Percentiles rank a stretch among this genome's conserved stretches.
Conservation (phyloP, 306 rosid genomes). For the Begonia peltatifolia region DNA sequence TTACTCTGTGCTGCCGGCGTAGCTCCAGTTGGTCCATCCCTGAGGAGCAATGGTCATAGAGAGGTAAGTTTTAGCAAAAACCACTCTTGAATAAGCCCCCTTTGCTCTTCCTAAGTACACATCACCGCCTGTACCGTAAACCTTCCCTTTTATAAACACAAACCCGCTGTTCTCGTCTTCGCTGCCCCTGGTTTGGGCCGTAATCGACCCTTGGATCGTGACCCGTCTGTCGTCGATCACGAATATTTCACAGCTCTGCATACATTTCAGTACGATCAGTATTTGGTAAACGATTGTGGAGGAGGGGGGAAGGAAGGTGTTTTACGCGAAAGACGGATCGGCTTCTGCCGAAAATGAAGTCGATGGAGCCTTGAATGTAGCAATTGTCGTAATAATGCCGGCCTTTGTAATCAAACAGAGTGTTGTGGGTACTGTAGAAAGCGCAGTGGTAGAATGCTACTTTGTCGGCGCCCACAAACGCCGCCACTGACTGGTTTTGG, state of each 20-base stretch:
- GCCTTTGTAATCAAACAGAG: constrained; percentile 79
- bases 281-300: neutral
- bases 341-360: constrained; percentile 85
- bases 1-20: constrained; percentile 46
- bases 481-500: constrained; percentile 92
- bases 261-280: neutral
- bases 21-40: constrained; percentile 84
- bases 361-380: constrained; percentile 80
- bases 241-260: constrained; percentile 66
- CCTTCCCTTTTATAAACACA: constrained; percentile 40
- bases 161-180: constrained; percentile 44
- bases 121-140: constrained; percentile 51
- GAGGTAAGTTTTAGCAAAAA: constrained; percentile 43
- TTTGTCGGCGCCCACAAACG: constrained; percentile 61
- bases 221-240: constrained; percentile 58
- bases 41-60: constrained; percentile 33
- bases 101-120: constrained; percentile 74
- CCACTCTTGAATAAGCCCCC: constrained; percentile 50
- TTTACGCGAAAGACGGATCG: constrained; percentile 42
- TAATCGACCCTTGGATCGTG: constrained; percentile 41
- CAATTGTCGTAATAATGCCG: constrained; percentile 66
- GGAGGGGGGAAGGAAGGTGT: neutral
- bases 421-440: constrained; percentile 84
- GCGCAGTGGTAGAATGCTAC: constrained; percentile 78
- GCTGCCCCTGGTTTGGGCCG: constrained; percentile 42